Evolutionary conservation across 1,139 yeast genomes (phyloP), one percentile per base, ranked within the genome.

Genomic region (Yamadazyma siamensis): DNA sequence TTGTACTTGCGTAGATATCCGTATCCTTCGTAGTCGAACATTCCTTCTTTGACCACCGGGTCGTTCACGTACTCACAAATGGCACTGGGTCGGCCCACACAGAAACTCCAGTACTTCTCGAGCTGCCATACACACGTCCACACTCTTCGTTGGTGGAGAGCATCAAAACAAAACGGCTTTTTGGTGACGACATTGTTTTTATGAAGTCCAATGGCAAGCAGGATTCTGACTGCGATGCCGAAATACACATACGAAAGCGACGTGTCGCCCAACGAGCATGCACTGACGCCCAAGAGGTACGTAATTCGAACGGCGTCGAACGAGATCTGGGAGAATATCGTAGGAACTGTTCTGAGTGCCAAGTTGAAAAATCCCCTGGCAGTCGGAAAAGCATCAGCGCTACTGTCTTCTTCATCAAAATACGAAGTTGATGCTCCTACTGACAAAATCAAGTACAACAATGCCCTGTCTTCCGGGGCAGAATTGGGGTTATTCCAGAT

Each of bases 21-120:
- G 26, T 27, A 36, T 2, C 44, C 44, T 2, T 27, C 25, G 21
- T 32, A 36, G 3, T 4, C 24, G n/a, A 40, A 36, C 20, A 31
- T 40, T 23, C 32, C 33, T 3, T 19, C 27, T 11, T 14, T 30
- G 4, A 38, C 28, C 13, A 20, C 15, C 6, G 44, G 44, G 5
- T 23, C 13, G 3, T 25, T 23, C 13, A 40, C 30, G 20, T 30
- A 20, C 8, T 29, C 36, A 25, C 39, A 13, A 8, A 21, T 17
- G 10, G 21, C 27, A 17, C 21, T 25, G 4, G 27, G 27, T 24
- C 43, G 29, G 3, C 43, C 43, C 2, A 39, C 43, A 30, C 41
- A 38, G 13, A 39, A 37, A 25, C 43, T 39, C 43, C 43, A 39
- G 18, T 39, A 39, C 15, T 39, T 32, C 17, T 39, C 40, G 21